Evolutionary conservation across 345 rosid genomes (phyloP).

Genomic region (Zanthoxylum bungeanum): DNA sequence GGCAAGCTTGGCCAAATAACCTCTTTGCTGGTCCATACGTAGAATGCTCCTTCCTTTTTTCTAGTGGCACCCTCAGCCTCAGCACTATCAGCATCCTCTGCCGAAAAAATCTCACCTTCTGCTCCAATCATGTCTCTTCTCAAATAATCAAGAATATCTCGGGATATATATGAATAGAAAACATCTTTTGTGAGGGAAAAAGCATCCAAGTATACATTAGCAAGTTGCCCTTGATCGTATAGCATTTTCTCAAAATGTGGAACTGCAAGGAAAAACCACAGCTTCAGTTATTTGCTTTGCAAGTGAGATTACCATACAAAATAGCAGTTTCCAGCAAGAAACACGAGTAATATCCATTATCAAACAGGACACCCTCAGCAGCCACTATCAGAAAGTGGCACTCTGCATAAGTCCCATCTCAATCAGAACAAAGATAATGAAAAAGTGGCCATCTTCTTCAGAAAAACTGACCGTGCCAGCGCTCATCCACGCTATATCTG

Average conservation of each 20-base stretch:
- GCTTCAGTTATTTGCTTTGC: background rate
- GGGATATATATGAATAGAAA: constrained; percentile 52
- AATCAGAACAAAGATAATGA: background rate
- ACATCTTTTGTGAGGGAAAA: constrained; percentile 65
- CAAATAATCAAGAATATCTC: constrained; percentile 82
- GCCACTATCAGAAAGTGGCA: background rate
- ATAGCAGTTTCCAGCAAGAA: background rate
- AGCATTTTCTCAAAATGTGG: constrained; percentile 99
- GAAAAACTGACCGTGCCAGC: constrained; percentile 82
- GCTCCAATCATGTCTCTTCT: constrained; percentile 91
- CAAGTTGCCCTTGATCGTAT: constrained; percentile 91
- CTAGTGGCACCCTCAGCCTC: constrained; percentile 51
- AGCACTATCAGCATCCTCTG: constrained; percentile 94
- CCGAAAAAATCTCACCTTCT: constrained; percentile 81
- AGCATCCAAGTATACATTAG: constrained; percentile 72
- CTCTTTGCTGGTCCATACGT: constrained; percentile 79
- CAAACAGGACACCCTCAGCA: background rate
- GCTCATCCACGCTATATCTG: constrained; percentile 93
- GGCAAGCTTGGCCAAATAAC: constrained; percentile 21
- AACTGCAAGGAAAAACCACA: constrained; percentile 49
- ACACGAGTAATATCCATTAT: background rate
- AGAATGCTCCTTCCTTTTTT: constrained; percentile 91
- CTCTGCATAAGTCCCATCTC: no score
- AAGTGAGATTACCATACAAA: background rate
- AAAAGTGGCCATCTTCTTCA: background rate